A percentile compares a stretch with the other conserved stretches of the same genome.
phyloP scores from a whole-genome alignment of 2,329 filamentous ascomycete species.

The Colletotrichum sublineola region DNA sequence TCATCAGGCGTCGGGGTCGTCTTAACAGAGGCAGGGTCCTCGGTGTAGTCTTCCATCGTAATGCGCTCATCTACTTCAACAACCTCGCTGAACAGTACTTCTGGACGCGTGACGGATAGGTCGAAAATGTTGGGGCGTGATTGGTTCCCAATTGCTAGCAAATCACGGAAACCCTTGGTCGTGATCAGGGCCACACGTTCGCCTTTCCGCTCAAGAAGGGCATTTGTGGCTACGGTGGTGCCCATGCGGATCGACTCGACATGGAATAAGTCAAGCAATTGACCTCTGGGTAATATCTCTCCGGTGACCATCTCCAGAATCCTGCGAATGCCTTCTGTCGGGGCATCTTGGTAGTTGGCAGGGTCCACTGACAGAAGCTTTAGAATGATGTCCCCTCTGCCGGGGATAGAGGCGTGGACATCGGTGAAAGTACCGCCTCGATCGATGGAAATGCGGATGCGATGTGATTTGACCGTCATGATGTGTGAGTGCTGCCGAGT shows the following conservation, averaged over 20 bases:
- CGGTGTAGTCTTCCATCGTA: constrained; percentile 79
- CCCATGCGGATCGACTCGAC: constrained; percentile 81
- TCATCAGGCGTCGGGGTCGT: constrained; percentile 56
- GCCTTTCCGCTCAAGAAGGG: constrained; percentile 80
- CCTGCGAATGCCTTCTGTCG: constrained; percentile 77
- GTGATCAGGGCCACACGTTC: constrained; percentile 78
- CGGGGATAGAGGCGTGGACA: constrained; percentile 75
- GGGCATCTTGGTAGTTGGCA: constrained; percentile 79
- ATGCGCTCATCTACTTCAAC: constrained; percentile 82
- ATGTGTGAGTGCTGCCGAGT: constrained; percentile 17
- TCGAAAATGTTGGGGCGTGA: constrained; percentile 81
- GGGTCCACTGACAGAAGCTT: constrained; percentile 81
- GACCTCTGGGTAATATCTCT: constrained; percentile 51
- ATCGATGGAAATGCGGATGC: constrained; percentile 51
- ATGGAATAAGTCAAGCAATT: constrained; percentile 51
- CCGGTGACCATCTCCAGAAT: constrained; percentile 53
- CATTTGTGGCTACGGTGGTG: constrained; percentile 85
- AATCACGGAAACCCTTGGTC: constrained; percentile 80
- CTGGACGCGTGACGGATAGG: constrained; percentile 75
- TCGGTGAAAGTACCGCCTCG: constrained; percentile 74
- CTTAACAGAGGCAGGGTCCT: constrained; percentile 71
- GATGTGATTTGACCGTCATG: constrained; percentile 46
- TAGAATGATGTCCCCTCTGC: constrained; percentile 76
- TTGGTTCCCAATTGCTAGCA: constrained; percentile 80
- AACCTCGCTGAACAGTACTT: constrained; percentile 77